Evolutionary conservation across 139 green algal genomes (phyloP), one percentile per base, ranked within the genome.

Genomic region (Volvox africanus): DNA sequence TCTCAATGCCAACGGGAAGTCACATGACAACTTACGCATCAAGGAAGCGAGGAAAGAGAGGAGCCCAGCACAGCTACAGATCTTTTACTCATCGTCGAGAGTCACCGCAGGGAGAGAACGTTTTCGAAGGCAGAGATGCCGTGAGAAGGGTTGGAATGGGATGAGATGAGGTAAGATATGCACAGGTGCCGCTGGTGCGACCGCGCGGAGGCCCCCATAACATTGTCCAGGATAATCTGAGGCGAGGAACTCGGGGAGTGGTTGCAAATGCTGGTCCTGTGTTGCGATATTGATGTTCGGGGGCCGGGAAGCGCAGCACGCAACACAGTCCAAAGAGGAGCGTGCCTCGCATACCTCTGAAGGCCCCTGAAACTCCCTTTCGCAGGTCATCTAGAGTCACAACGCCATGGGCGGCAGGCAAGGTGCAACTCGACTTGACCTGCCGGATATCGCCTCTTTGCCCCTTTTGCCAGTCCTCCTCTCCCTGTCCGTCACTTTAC

Each of bases 321-420:
- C 36, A 67, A 36, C 36, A 65, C 26, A 0, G 67, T 9, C 5
- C 44, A 35, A 67, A 55, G 28, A 24, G 67, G 26, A 24, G 21
- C 65, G 65, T 5, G 37, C 37, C 17, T 44, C 35, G 69, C 32
- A 21, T 65, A 79, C 68, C 50, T 77, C 5, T 79, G 22, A 14
- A 28, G 30, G 50, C 50, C 86, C 50, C 86, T 65, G 86, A 90
- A 90, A 90, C 86, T 90, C 73, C 13, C 86, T 90, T 61, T 90
- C 73, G 86, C 86, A 83, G 30, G 86, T 36, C 86, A n/a, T 90
- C 86, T 90, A 90, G 86, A 90, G 86, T 83, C 86, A 61, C 86
- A 67, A 24, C n/a, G 86, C 86, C 86, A 76, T 19, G 67, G 28
- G 55, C 26, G 36, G 17, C 13, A 21, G 73, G 73, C 85, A 82